These are phyloP conservation scores for Syncephalastrum racemosum DNA, from an alignment of 371 early-diverging fungal genomes.

Conservation along the genomic window DNA sequence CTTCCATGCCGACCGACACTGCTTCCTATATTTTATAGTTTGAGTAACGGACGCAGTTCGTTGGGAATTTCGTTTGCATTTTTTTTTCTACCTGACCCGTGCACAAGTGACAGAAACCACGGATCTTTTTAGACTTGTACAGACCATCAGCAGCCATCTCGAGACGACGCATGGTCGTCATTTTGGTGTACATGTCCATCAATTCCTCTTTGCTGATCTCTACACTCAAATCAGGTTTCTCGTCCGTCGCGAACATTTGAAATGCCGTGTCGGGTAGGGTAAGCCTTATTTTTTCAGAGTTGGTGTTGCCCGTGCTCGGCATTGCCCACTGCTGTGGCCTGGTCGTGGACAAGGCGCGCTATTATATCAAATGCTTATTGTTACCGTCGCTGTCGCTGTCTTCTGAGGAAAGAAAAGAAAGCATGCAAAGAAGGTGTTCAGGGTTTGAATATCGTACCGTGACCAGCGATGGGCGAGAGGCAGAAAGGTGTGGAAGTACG, in stretches of 20 bases:
- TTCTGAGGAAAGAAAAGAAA: not conserved
- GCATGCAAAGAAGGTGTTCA: not conserved
- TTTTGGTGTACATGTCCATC: conserved; percentile 80
- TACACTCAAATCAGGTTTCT: conserved; percentile 55
- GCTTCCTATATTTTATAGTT: conserved; percentile 72
- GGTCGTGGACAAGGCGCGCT: conserved; percentile 46
- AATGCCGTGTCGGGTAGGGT: conserved; percentile 61
- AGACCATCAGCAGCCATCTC: conserved; percentile 94
- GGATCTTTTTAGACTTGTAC: conserved; percentile 96
- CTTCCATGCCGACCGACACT: conserved; percentile 94
- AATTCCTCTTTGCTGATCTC: conserved; percentile 69
- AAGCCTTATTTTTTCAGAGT: conserved; percentile 50
- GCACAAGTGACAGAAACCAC: conserved; percentile 99
- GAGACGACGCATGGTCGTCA: conserved; percentile 89
- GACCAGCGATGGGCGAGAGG: not conserved
- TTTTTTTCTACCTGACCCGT: conserved; percentile 85
- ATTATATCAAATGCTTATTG: not conserved
- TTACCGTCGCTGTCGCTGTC: not conserved
- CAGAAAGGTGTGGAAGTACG: not conserved
- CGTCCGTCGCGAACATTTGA: conserved; percentile 68
- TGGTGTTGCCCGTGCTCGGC: conserved; percentile 10
- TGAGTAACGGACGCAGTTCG: conserved; percentile 2
- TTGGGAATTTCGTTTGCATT: not conserved
- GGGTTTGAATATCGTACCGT: too few species aligned
- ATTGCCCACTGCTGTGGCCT: conserved; percentile 28